Percentiles rank a stretch among this genome's conserved stretches.
Conservation (phyloP, 192 early-diverging fungal species). For the Entomortierella chlamydospora region DNA sequence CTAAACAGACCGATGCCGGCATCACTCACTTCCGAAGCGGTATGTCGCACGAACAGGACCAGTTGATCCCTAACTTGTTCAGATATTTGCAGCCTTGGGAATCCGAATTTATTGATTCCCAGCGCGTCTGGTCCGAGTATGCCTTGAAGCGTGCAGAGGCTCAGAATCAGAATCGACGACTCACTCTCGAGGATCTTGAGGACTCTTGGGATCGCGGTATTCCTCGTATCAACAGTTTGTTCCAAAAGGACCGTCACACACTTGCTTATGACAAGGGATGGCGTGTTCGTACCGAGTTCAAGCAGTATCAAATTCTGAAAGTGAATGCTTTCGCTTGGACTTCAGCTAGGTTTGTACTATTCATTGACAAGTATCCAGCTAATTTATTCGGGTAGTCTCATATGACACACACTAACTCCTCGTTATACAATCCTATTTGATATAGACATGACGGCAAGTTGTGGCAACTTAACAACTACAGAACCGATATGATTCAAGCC, state of each 20-base stretch:
- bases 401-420: too few species aligned
- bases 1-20: slow-evolving; percentile 95
- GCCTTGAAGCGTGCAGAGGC: slow-evolving; percentile 97
- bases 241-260: slow-evolving; percentile 98
- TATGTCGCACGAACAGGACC: slow-evolving; percentile 98
- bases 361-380: slow-evolving; percentile 30
- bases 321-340: slow-evolving; percentile 99
- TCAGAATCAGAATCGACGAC: slow-evolving; percentile 93
- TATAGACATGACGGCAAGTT: slow-evolving; percentile 87
- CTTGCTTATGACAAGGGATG: slow-evolving; percentile 99
- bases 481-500: slow-evolving; percentile 99
- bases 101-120: slow-evolving; percentile 98
- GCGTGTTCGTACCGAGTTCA: slow-evolving; percentile 96
- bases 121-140: slow-evolving; percentile 99
- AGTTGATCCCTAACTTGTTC: slow-evolving; percentile 97
- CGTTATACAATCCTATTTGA: too few species aligned
- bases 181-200: slow-evolving; percentile 99
- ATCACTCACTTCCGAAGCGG: slow-evolving; percentile 98
- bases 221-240: slow-evolving; percentile 98
- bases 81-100: slow-evolving; percentile 99
- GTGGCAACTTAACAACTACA: slow-evolving; percentile 97
- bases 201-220: slow-evolving; percentile 99
- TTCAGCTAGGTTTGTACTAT: slow-evolving; percentile 40
- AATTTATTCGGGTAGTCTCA: slow-evolving; percentile 33
- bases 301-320: slow-evolving; percentile 96